These are phyloP conservation scores for Hymenoscyphus linearis DNA, from an alignment of 2,329 filamentous ascomycete species.

Conservation along the genomic window DNA sequence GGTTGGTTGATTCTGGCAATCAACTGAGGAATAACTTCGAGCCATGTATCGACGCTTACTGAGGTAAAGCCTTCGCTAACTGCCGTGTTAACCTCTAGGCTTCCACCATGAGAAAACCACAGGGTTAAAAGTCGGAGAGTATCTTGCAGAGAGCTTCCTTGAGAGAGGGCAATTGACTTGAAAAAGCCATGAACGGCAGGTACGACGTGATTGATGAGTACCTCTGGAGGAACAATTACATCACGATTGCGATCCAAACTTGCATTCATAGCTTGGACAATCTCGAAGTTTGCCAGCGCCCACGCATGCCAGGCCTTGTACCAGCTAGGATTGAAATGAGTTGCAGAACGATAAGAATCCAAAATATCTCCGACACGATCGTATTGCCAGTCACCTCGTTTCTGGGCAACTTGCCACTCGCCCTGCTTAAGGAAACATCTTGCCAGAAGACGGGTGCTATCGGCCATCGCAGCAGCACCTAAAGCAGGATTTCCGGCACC, in stretches of 20 bases:
- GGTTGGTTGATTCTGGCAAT: constrained; percentile 97
- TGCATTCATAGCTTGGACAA: constrained; percentile 69
- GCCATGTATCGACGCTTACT: constrained; percentile 96
- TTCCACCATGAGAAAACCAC: constrained; percentile 92
- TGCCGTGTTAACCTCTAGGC: constrained; percentile 78
- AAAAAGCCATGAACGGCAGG: constrained; percentile 96
- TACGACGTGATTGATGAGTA: constrained; percentile 82
- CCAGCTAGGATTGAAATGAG: constrained; percentile 88
- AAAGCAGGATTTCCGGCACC: constrained; percentile 31
- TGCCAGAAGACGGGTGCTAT: constrained; percentile 70
- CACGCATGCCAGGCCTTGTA: constrained; percentile 99
- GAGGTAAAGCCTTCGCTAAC: constrained; percentile 87
- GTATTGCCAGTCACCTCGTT: constrained; percentile 84
- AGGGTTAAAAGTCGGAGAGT: constrained; percentile 86
- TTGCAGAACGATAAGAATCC: constrained; percentile 85
- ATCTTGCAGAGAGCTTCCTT: constrained; percentile 90
- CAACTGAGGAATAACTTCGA: constrained; percentile 95
- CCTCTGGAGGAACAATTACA: constrained; percentile 50
- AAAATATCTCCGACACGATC: constrained; percentile 84
- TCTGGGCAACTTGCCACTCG: constrained; percentile 86
- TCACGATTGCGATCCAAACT: constrained; percentile 20
- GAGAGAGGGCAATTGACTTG: constrained; percentile 88
- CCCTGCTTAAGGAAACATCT: constrained; percentile 96
- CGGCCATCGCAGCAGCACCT: constrained; percentile 43
- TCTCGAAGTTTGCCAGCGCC: constrained; percentile 97